Evolutionary conservation across 73 alveolate genomes (phyloP).

Genomic region (Paramecium sexaurelia): DNA sequence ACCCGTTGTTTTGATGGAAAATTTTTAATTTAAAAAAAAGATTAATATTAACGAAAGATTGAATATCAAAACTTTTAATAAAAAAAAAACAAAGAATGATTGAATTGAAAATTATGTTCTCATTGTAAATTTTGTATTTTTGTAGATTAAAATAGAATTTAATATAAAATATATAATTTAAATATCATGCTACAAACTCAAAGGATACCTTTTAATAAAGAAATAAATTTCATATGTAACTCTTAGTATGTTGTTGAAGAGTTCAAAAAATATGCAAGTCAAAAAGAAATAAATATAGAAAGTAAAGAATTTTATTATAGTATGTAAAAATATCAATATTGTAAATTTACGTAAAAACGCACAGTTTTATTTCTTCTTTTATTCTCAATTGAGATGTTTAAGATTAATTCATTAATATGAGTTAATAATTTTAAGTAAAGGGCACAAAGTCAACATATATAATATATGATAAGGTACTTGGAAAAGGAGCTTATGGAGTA

Average conservation of each 20-base stretch:
- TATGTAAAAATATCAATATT: not conserved
- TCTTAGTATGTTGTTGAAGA: not conserved
- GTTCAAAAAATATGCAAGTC: not conserved
- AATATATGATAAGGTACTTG: not conserved
- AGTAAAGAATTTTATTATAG: not conserved
- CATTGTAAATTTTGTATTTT: no score
- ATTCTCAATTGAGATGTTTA: not conserved
- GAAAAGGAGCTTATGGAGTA: conserved; percentile 34
- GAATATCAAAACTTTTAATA: no score
- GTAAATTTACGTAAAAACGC: not conserved
- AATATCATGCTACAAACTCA: no score
- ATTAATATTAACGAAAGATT: no score
- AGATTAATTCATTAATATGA: not conserved
- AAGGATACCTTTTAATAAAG: no score
- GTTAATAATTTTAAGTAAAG: not conserved
- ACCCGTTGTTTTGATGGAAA: no score
- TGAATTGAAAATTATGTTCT: no score
- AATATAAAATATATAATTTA: no score
- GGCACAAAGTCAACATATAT: not conserved
- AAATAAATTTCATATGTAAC: not conserved
- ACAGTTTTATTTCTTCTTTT: not conserved
- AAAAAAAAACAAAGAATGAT: no score
- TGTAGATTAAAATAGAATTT: no score
- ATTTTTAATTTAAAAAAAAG: no score
- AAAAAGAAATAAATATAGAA: not conserved